Percentiles rank a stretch among this genome's conserved stretches.
These are phyloP conservation scores for Quercus variabilis DNA, from an alignment of 306 rosid genomes.

Conservation along the genomic window DNA sequence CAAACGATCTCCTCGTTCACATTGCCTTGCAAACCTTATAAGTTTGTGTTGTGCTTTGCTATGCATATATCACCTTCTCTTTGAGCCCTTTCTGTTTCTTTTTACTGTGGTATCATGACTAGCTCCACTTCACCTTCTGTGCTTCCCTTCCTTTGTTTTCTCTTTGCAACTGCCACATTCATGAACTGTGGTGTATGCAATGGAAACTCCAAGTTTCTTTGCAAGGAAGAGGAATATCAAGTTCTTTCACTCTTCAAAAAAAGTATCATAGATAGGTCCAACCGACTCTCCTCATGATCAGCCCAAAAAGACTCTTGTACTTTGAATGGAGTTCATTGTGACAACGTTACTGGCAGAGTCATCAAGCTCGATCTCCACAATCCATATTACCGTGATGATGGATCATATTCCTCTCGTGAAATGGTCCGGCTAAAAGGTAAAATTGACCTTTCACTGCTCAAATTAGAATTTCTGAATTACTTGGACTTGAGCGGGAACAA, in stretches of 20 bases:
- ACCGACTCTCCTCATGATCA: conserved; percentile 18
- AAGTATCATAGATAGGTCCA: neutral
- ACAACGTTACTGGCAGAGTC: conserved; percentile 19
- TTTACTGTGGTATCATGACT: too few species aligned
- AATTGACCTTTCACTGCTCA: conserved; percentile 10
- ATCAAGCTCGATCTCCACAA: conserved; percentile 9
- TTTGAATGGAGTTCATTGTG: conserved; percentile 21
- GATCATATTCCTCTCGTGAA: neutral
- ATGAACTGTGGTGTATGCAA: neutral
- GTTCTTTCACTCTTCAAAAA: conserved; percentile 6
- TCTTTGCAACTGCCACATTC: neutral
- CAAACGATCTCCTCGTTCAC: too few species aligned
- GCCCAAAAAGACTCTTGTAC: conserved; percentile 6
- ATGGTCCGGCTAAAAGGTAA: conserved; percentile 13
- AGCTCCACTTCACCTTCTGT: too few species aligned
- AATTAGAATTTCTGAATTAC: conserved; percentile 20
- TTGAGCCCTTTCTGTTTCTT: too few species aligned
- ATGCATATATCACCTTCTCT: too few species aligned
- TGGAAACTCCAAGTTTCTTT: neutral
- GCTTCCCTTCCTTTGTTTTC: too few species aligned
- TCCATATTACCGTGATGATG: neutral
- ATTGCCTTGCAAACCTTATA: too few species aligned
- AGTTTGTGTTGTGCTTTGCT: too few species aligned
- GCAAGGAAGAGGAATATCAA: conserved; percentile 11
- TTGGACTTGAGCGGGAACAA: conserved; percentile 20